Evolutionary conservation across 2,329 filamentous ascomycete genomes (phyloP).

Genomic region (Zymoseptoria passerinii): DNA sequence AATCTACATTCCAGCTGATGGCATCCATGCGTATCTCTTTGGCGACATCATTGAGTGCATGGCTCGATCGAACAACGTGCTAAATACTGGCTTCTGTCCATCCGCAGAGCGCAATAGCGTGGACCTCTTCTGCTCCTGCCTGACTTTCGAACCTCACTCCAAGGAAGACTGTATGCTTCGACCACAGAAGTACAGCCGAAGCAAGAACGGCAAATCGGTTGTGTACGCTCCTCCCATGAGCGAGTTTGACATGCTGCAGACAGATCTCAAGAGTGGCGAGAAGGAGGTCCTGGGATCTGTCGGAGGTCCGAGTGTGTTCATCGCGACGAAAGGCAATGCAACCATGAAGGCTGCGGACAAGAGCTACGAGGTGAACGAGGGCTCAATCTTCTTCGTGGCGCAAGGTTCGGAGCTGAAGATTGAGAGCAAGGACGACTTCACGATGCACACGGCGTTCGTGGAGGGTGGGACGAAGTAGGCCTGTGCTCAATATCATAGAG

Average conservation of each 20-base stretch:
- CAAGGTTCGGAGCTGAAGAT: slow-evolving; percentile 46
- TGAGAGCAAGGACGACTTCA: slow-evolving; percentile 35
- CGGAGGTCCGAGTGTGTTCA: slow-evolving; percentile 54
- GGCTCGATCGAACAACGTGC: slow-evolving; percentile 66
- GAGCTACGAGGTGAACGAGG: slow-evolving; percentile 49
- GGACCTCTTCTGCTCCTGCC: slow-evolving; percentile 53
- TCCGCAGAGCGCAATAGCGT: slow-evolving; percentile 54
- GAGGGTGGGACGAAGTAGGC: slow-evolving; percentile 23
- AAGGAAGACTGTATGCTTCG: slow-evolving; percentile 49
- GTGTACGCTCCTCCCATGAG: slow-evolving; percentile 59
- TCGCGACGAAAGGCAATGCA: slow-evolving; percentile 54
- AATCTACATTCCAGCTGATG: slow-evolving; percentile 64
- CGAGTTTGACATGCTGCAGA: slow-evolving; percentile 63
- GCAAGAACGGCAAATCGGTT: slow-evolving; percentile 52
- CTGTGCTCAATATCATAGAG: neutral
- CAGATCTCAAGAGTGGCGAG: slow-evolving; percentile 49
- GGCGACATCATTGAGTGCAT: slow-evolving; percentile 74
- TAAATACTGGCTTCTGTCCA: slow-evolving; percentile 68
- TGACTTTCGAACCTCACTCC: slow-evolving; percentile 58
- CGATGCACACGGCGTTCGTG: slow-evolving; percentile 43
- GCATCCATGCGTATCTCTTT: slow-evolving; percentile 63
- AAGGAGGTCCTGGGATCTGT: slow-evolving; percentile 49
- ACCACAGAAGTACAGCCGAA: slow-evolving; percentile 41
- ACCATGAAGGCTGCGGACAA: slow-evolving; percentile 47
- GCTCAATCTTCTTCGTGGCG: slow-evolving; percentile 59